phyloP scores from a whole-genome alignment of 2,329 filamentous ascomycete species.

The Fusarium stilboides region DNA sequence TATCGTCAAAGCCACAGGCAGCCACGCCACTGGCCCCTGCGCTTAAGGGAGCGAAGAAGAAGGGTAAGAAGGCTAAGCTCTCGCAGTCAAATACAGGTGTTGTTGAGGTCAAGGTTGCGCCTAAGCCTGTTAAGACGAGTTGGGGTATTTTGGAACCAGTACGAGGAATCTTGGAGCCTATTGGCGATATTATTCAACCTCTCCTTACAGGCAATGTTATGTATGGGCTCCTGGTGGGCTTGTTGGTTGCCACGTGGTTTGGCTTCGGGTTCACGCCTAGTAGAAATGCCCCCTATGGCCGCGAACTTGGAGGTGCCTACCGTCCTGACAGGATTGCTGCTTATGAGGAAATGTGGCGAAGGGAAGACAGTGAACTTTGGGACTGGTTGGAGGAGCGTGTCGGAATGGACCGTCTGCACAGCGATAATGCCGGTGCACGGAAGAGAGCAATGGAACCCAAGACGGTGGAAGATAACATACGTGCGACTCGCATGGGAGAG shows the following conservation, averaged over 20 bases:
- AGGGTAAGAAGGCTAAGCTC: slow-evolving; percentile 67
- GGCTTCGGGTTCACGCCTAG: slow-evolving; percentile 68
- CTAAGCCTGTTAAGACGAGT: slow-evolving; percentile 63
- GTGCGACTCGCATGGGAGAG: slow-evolving; percentile 76
- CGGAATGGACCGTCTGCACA: slow-evolving; percentile 74
- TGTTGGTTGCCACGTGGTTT: slow-evolving; percentile 83
- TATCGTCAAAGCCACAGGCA: slow-evolving; percentile 75
- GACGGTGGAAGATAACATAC: slow-evolving; percentile 72
- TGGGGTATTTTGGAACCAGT: slow-evolving; percentile 91
- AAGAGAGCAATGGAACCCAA: slow-evolving; percentile 68
- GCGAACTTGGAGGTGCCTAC: slow-evolving; percentile 49
- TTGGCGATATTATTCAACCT: slow-evolving; percentile 78
- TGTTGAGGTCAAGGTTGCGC: slow-evolving; percentile 56
- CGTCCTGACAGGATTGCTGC: slow-evolving; percentile 79
- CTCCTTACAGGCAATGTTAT: slow-evolving; percentile 84
- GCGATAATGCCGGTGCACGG: slow-evolving; percentile 55
- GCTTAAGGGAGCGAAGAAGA: slow-evolving; percentile 72
- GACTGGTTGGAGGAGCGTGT: slow-evolving; percentile 92
- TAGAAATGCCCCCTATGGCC: slow-evolving; percentile 56
- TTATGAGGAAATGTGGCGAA: slow-evolving; percentile 93
- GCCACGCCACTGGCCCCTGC: slow-evolving; percentile 62
- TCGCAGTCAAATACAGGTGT: slow-evolving; percentile 62
- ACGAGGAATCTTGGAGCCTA: slow-evolving; percentile 76
- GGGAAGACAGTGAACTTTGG: slow-evolving; percentile 92
- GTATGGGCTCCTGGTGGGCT: slow-evolving; percentile 79